phyloP scores from a whole-genome alignment of 441 rosid genomes.

The Geranium incanum region DNA sequence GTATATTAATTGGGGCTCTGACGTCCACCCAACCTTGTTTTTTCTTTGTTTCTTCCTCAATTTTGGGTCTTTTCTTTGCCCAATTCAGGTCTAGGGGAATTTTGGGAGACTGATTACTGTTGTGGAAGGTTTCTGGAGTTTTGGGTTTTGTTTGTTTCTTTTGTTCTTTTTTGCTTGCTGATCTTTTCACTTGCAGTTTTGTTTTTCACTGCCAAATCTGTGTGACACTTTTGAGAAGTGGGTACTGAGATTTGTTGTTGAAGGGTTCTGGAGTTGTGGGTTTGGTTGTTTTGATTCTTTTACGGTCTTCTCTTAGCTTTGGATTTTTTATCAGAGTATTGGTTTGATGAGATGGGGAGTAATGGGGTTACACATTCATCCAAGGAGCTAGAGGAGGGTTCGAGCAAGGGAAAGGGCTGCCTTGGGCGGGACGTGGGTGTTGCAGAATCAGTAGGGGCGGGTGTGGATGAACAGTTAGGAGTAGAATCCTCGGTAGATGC shows the following conservation, averaged over 20 bases:
- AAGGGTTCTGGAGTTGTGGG: slow-evolving; percentile 20
- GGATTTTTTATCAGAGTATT: not conserved
- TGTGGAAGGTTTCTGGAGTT: slow-evolving; percentile 17
- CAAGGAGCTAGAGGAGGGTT: slow-evolving; percentile 27
- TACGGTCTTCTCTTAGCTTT: not conserved
- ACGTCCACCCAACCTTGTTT: not conserved
- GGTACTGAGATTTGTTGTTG: slow-evolving; percentile 9
- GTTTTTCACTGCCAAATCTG: not conserved
- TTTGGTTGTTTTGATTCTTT: slow-evolving; percentile 7
- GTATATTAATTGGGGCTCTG: not conserved
- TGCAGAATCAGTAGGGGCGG: slow-evolving; percentile 24
- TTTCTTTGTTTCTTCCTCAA: not conserved
- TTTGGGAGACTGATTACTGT: slow-evolving; percentile 8
- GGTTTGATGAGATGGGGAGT: slow-evolving; percentile 40
- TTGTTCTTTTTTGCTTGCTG: slow-evolving; percentile 13
- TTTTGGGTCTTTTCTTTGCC: not conserved
- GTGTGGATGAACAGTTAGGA: slow-evolving; percentile 22
- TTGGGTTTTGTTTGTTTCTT: slow-evolving; percentile 14
- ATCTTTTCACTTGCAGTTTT: not conserved
- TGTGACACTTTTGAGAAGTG: slow-evolving; percentile 7
- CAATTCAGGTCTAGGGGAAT: not conserved
- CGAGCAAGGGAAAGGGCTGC: slow-evolving; percentile 18
- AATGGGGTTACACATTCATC: slow-evolving; percentile 41
- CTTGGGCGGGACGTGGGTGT: slow-evolving; percentile 21
- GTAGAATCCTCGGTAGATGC: slow-evolving; percentile 13